A percentile compares a stretch with the other conserved stretches of the same genome.
Conservation (phyloP, 1,284 basidiomycete species). For the Ustilago hordei region DNA sequence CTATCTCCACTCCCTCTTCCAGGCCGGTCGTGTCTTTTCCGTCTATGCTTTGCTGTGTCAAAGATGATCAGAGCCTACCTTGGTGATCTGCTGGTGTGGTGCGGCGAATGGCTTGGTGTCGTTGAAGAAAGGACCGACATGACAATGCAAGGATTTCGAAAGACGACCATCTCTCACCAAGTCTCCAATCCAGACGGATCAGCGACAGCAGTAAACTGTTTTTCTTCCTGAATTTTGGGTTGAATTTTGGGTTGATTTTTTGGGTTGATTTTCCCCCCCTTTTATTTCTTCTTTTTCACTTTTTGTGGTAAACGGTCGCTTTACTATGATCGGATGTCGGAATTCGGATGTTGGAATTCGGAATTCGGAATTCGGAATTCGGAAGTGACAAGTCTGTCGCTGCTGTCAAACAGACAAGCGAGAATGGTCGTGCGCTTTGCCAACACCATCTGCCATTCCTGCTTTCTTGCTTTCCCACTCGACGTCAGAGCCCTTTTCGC, state of each 20-base stretch:
- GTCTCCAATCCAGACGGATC: background rate
- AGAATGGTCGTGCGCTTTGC: constrained; percentile 15
- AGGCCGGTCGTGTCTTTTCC: background rate
- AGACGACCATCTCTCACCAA: background rate
- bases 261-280: constrained; percentile 1
- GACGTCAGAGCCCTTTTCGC: background rate
- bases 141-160: background rate
- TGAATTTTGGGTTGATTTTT: constrained; percentile 2
- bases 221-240: constrained; percentile 10
- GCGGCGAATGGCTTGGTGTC: background rate
- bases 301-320: background rate
- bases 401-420: background rate
- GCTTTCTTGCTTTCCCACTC: background rate
- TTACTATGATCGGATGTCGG: background rate
- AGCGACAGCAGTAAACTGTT: background rate
- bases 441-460: background rate
- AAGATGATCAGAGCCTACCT: background rate
- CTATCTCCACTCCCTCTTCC: background rate
- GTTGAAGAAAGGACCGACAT: background rate
- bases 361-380: constrained; percentile 4
- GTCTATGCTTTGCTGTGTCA: background rate
- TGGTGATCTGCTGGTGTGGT: background rate
- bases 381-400: background rate
- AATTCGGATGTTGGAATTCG: constrained; percentile 7
- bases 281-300: constrained; percentile 2